phyloP scores from a whole-genome alignment of 2,329 filamentous ascomycete species.

The Colletotrichum euphorbiae region DNA sequence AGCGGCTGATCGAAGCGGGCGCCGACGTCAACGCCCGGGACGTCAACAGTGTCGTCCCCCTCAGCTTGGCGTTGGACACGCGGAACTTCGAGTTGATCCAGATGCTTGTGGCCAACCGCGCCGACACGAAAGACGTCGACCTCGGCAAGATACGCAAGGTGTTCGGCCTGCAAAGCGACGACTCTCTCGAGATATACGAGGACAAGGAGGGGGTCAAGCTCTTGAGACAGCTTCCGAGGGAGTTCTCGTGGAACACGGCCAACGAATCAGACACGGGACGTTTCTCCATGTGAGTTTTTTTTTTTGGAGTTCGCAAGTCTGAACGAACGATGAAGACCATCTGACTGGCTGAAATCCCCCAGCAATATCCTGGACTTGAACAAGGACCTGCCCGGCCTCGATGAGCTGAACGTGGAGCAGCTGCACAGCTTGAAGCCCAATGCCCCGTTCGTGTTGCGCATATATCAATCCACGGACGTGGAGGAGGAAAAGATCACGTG shows the following conservation, averaged over 20 bases:
- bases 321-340: fast-evolving
- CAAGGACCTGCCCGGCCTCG: neutral
- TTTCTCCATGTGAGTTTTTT: neutral
- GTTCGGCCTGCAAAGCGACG: neutral
- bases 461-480: neutral
- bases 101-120: neutral
- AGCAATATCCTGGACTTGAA: neutral
- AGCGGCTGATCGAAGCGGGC: neutral
- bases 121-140: neutral
- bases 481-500: neutral
- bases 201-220: neutral
- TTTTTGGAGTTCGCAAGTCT: neutral
- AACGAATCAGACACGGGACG: neutral
- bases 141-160: neutral
- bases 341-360: neutral
- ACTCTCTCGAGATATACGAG: constrained; percentile 7
- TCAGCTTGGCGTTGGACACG: neutral
- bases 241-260: neutral
- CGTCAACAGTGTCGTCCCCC: neutral
- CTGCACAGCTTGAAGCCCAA: neutral
- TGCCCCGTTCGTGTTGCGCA: neutral
- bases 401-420: neutral
- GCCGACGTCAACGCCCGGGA: neutral
- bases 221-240: constrained; percentile 1
- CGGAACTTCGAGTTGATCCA: neutral